Evolutionary conservation across 768 basidiomycete genomes (phyloP), one percentile per base, ranked within the genome.

Genomic region (Tylopilus felleus): DNA sequence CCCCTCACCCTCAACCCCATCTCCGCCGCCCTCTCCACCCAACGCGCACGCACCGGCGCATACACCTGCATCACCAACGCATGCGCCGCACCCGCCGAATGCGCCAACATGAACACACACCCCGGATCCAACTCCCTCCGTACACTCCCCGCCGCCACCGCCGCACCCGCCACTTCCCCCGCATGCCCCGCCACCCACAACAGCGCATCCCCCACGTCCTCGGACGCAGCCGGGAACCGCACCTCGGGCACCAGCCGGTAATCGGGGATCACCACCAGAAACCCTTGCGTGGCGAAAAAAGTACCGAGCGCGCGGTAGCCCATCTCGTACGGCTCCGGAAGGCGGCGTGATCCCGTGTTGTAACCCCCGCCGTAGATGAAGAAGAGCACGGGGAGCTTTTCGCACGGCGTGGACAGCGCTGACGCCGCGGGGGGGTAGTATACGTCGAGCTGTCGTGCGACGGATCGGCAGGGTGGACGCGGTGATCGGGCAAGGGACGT

Each of bases 341-440:
- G 62, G 8, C 69, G 74, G n/a, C 82, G 77, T 0, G 73, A 71
- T 1, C 86, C 86, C 0, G 66, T 63, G 56, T 70, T 69, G 62
- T 84, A 85, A 3, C 85, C 84, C 2, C 86, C 86, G 1, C 86
- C 86, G 56, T 89, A 88, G 39, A 82, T 55, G 68, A 80, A 87
- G 66, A 88, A 79, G 23, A 88, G 68, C 21, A 87, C 71, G 0
- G 82, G 82, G 0, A 76, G 70, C 49, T 67, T 70, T 22, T 61
- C 61, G 19, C 53, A 50, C 13, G 60, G 21, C 3, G 62, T 68
- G 7, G 64, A 60, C 7, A 65, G 58, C n/a, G 59, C 54, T 12
- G 62, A 53, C 6, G 64, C 46, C 3, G 70, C 35, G 2, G 71
- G 57, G 0, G 83, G 85, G 60, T 84, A 87, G 64, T 87, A 89